Evolutionary conservation across 257 asterid species (phyloP).

Genomic region (Parsonsia alboflavescens): DNA sequence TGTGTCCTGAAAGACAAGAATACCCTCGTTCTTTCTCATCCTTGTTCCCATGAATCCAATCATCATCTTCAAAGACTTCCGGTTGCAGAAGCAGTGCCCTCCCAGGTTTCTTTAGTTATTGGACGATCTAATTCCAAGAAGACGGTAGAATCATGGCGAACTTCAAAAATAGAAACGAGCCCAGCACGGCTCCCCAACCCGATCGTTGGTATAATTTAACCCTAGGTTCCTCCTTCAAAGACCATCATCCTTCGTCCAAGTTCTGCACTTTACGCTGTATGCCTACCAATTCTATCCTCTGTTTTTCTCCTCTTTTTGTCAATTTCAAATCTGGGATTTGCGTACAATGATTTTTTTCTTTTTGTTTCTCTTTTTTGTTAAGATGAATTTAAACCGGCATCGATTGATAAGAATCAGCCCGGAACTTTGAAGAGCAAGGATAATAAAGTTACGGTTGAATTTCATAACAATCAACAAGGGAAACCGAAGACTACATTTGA

Average conservation of each 20-base stretch:
- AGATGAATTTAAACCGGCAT: conserved; percentile 99
- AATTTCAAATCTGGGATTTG: background rate
- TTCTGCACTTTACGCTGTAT: conserved; percentile 97
- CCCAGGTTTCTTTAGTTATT: background rate
- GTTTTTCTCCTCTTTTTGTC: background rate
- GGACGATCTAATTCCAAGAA: background rate
- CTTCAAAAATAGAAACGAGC: conserved; percentile 55
- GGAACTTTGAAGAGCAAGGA: conserved; percentile 85
- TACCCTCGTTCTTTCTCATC: background rate
- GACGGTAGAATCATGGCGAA: conserved; percentile 40
- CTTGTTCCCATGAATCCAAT: background rate
- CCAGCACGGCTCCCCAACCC: conserved; percentile 73
- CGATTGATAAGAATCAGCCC: conserved; percentile 82
- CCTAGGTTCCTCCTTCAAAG: conserved; percentile 92
- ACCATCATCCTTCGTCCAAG: conserved; percentile 72
- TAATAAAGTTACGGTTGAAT: conserved; percentile 79
- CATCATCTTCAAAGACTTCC: background rate
- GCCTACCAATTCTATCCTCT: conserved; percentile 4
- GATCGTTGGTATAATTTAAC: conserved; percentile 86
- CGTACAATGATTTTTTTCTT: background rate
- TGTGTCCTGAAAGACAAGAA: background rate
- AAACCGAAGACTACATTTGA: conserved; percentile 83
- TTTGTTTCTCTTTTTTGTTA: background rate
- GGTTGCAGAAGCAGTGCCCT: background rate
- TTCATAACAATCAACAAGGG: conserved; percentile 79